Evolutionary conservation across 2,329 filamentous ascomycete genomes (phyloP), one percentile per base, ranked within the genome.

Genomic region (Fusarium ambrosium): DNA sequence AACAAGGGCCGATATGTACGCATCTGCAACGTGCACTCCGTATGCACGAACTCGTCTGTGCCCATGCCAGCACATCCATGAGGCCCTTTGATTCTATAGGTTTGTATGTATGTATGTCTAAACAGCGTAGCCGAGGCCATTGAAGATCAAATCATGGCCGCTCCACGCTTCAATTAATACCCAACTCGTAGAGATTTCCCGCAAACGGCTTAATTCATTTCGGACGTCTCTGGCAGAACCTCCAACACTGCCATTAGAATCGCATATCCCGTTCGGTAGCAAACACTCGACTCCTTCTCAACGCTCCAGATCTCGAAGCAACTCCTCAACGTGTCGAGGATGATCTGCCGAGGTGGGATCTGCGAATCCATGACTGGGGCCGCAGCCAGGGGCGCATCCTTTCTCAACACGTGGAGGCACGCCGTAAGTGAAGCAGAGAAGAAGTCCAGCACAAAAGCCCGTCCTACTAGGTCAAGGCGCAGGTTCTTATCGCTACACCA

Each of bases 291-390:
- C 18, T 82, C 78, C 64, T 79, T 78, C 73, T 83, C 81, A 1
- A 77, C 76, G n/a, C 75, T 78, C 82, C 81, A 84, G 10, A 84
- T 83, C 8, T 82, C 79, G 11, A 82, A 74, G 55, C 82, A 84
- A 64, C 77, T 80, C 58, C 71, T 72, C 20, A 83, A 51, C 0
- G 80, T 82, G 24, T 84, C 82, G 8, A 82, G 71, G 14, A 84
- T 83, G 18, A 83, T 80, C 61, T 83, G 81, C 4, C 81, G 73
- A 11, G 80, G 82, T 4, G 81, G 82, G 32, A 83, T 80, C 22
- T 76, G 70, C 37, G 79, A 82, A 8, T 77, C 78, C 45, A 75
- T 77, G 11, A 71, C 74, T 6, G 76, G 72, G 3, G 76, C 76
- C 13, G 70, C 79, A 11, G 81, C 79, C 5, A 83, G 71, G 4